Conservation (phyloP, 208 protist genomes). For the Willaertia magna region DNA sequence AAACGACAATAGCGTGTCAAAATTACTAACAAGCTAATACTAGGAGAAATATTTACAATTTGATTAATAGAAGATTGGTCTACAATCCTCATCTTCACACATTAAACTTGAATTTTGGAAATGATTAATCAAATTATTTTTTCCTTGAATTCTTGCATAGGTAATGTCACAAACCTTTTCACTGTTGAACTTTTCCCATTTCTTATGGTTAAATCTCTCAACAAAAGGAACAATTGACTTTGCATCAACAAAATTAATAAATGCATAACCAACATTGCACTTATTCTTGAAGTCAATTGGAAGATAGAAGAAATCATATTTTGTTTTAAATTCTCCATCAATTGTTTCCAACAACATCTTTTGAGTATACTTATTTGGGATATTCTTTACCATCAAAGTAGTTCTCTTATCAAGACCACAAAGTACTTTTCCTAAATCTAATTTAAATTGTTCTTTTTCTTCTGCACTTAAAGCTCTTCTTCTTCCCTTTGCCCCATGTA, state of each 20-base stretch:
- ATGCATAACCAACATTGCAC: slow-evolving; percentile 55
- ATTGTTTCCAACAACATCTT: slow-evolving; percentile 33
- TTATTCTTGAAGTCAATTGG: slow-evolving; percentile 54
- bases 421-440: slow-evolving; percentile 26
- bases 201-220: slow-evolving; percentile 13
- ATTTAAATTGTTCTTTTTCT: slow-evolving; percentile 9
- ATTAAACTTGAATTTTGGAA: slow-evolving; percentile 30
- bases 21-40: no score
- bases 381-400: slow-evolving; percentile 54
- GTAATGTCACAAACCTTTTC: slow-evolving; percentile 39
- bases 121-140: slow-evolving; percentile 25
- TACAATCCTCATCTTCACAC: slow-evolving; percentile 23
- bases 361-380: slow-evolving; percentile 55
- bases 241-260: slow-evolving; percentile 48
- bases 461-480: not conserved
- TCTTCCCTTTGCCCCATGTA: not conserved
- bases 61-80: slow-evolving; percentile 21
- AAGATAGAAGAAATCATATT: slow-evolving; percentile 54
- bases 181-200: slow-evolving; percentile 33
- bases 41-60: no score
- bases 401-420: slow-evolving; percentile 32
- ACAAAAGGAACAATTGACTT: slow-evolving; percentile 25
- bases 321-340: slow-evolving; percentile 30
- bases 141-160: slow-evolving; percentile 50
- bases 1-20: no score